phyloP scores from a whole-genome alignment of 2,329 filamentous ascomycete genomes.

The Xylaria sp. region DNA sequence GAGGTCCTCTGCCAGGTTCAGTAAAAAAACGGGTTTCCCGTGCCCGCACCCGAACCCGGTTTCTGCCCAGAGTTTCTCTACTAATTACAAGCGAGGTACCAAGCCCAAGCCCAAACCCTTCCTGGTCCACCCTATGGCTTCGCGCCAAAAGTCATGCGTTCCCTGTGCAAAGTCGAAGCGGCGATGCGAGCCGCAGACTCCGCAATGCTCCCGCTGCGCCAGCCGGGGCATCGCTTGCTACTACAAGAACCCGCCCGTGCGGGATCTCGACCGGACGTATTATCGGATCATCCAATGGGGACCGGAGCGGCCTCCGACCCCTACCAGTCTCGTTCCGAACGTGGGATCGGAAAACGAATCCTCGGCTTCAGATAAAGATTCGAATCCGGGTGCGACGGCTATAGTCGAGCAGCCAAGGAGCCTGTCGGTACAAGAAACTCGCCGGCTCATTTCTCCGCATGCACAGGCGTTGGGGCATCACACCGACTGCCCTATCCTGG shows the following conservation, averaged over 20 bases:
- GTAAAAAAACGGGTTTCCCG: too few relatives aligned
- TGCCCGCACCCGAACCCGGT: too few relatives aligned
- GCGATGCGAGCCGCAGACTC: constrained; percentile 10
- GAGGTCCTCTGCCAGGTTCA: too few relatives aligned
- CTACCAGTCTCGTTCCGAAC: not conserved
- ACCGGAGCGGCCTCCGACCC: not conserved
- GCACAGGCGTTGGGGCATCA: not conserved
- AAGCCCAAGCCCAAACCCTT: too few relatives aligned
- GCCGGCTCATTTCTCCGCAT: not conserved
- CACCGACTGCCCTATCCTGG: not conserved
- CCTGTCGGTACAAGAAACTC: not conserved
- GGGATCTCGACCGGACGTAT: not conserved
- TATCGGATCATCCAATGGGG: not conserved
- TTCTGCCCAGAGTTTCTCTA: not conserved
- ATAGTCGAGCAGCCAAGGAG: not conserved
- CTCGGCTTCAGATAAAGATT: not conserved
- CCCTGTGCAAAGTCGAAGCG: constrained; percentile 13
- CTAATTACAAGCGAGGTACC: not conserved
- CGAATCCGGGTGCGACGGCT: not conserved
- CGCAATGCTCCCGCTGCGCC: constrained; percentile 7
- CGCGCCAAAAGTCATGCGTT: constrained; percentile 11
- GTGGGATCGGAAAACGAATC: not conserved
- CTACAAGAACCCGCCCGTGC: constrained; percentile 10
- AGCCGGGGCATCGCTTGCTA: constrained; percentile 4
- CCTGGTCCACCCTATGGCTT: constrained; percentile 1